Conservation (phyloP, 2,329 filamentous ascomycete species). For the Apiospora hydei region DNA sequence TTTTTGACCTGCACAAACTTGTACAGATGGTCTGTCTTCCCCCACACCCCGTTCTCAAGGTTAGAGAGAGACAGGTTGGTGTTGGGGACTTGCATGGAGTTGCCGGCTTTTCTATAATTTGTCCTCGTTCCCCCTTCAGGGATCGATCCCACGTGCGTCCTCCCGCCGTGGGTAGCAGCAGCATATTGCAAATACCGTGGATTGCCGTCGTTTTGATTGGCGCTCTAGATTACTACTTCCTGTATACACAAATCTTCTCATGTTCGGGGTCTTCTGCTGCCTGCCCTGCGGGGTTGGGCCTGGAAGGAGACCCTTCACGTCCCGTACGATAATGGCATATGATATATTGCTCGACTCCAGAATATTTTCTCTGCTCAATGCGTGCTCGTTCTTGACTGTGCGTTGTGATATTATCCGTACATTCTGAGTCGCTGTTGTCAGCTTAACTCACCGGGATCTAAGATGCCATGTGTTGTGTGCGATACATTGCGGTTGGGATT, state of each 20-base stretch:
- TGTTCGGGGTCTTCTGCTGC: neutral
- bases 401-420: no score
- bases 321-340: constrained; percentile 15
- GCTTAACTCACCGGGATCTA: neutral
- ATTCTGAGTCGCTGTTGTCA: neutral
- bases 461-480: neutral
- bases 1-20: neutral
- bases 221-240: neutral
- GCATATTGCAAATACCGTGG: neutral
- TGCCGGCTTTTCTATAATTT: constrained; percentile 18
- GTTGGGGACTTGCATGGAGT: constrained; percentile 16
- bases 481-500: neutral
- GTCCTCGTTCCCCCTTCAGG: neutral
- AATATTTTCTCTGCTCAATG: neutral
- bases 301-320: neutral
- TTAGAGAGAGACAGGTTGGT: neutral
- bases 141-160: neutral
- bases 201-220: neutral
- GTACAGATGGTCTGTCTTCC: neutral
- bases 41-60: neutral
- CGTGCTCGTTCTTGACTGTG: neutral
- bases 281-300: neutral
- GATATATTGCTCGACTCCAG: neutral
- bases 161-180: neutral
- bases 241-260: neutral